phyloP scores from a whole-genome alignment of 768 basidiomycete species.

The Strobilomyces confusus region DNA sequence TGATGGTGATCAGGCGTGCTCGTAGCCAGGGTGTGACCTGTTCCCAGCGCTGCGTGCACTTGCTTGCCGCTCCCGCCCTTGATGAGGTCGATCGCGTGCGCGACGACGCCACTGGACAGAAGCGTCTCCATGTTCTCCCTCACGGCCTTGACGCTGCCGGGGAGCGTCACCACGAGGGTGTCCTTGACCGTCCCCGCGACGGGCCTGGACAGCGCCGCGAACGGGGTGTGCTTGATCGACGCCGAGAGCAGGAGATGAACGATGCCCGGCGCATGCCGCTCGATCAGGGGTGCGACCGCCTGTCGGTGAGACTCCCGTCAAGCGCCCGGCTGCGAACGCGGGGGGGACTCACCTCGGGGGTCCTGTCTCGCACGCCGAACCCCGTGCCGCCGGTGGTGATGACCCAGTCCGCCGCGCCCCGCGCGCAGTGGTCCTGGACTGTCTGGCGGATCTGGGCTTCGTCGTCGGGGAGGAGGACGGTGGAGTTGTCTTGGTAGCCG shows the following conservation, averaged over 20 bases:
- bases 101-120: constrained; percentile 51
- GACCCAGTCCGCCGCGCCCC: constrained; percentile 60
- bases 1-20: constrained; percentile 23
- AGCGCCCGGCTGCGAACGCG: neutral
- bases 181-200: constrained; percentile 68
- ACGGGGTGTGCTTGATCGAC: constrained; percentile 69
- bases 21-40: constrained; percentile 19
- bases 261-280: constrained; percentile 65
- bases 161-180: constrained; percentile 74
- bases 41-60: constrained; percentile 51
- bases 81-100: constrained; percentile 71
- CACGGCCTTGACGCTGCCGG: constrained; percentile 83
- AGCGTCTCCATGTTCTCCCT: constrained; percentile 69
- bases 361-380: constrained; percentile 74
- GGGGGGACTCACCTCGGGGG: constrained; percentile 64
- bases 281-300: constrained; percentile 62
- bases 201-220: constrained; percentile 81
- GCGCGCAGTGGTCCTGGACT: constrained; percentile 44
- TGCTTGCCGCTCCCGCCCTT: constrained; percentile 60
- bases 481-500: constrained; percentile 36
- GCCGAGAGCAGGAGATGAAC: constrained; percentile 67
- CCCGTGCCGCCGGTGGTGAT: constrained; percentile 88
- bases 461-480: constrained; percentile 65
- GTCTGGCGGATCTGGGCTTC: constrained; percentile 42
- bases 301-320: constrained; percentile 16